Percentiles rank a stretch among this genome's conserved stretches.
Evolutionary conservation across 1,284 basidiomycete genomes (phyloP).

Genomic region (Malassezia psittaci): DNA sequence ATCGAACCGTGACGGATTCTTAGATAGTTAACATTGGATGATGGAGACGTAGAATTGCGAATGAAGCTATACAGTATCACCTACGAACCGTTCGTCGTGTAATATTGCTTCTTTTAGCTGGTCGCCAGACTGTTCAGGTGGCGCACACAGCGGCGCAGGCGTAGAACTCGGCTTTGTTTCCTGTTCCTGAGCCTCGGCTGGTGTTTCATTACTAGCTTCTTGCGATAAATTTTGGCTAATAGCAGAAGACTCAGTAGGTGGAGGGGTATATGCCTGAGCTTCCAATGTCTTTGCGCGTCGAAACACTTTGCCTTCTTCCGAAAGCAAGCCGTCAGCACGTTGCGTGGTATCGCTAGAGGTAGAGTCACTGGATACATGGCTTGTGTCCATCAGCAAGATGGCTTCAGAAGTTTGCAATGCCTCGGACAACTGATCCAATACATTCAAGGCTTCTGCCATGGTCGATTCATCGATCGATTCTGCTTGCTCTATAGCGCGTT

Average conservation of each 20-base stretch:
- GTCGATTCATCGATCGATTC: background rate
- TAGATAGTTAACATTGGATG: too few relatives aligned
- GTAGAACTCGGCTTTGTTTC: too few relatives aligned
- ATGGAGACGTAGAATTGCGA: too few relatives aligned
- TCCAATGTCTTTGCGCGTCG: constrained; percentile 25
- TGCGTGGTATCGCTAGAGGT: constrained; percentile 16
- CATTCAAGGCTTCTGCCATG: background rate
- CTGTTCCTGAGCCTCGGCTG: too few relatives aligned
- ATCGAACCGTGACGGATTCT: background rate
- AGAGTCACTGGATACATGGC: constrained; percentile 59
- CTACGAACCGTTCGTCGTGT: too few relatives aligned
- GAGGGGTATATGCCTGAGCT: background rate
- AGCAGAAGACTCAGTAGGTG: too few relatives aligned
- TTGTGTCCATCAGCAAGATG: constrained; percentile 48
- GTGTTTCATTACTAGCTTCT: too few relatives aligned
- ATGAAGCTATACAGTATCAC: too few relatives aligned
- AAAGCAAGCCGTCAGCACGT: constrained; percentile 23
- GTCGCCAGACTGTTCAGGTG: too few relatives aligned
- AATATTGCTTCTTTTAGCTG: too few relatives aligned
- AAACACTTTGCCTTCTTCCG: constrained; percentile 39
- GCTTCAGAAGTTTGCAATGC: constrained; percentile 9
- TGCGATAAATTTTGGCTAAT: too few relatives aligned
- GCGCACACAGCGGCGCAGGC: too few relatives aligned
- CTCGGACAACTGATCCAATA: constrained; percentile 50
- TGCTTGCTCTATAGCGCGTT: background rate